A percentile compares a stretch with the other conserved stretches of the same genome.
These are phyloP conservation scores for Rhizopogon vinicolor DNA, from an alignment of 768 basidiomycete genomes.

Conservation along the genomic window DNA sequence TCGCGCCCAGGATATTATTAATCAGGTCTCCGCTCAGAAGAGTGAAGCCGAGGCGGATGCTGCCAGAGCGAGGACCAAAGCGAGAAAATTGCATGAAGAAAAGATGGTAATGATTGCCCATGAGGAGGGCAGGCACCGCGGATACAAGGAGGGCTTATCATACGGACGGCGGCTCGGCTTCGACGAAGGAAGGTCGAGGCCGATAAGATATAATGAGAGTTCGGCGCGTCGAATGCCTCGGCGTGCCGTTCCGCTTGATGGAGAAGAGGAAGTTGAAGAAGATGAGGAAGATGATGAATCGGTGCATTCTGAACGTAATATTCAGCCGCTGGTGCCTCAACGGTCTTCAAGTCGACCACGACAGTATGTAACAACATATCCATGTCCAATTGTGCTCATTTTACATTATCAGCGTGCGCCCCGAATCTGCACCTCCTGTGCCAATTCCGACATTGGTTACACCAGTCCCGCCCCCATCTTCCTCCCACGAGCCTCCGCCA, in stretches of 20 bases:
- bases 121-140: constrained; percentile 38
- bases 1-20: constrained; percentile 31
- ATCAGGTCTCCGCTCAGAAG: constrained; percentile 36
- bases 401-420: constrained; percentile 13
- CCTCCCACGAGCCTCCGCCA: constrained; percentile 13
- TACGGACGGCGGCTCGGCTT: constrained; percentile 25
- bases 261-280: constrained; percentile 10
- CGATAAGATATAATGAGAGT: constrained; percentile 4
- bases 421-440: constrained; percentile 25
- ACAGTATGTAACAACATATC: constrained; percentile 15
- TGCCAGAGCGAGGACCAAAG: constrained; percentile 38
- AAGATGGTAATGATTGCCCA: constrained; percentile 35
- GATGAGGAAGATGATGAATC: constrained; percentile 12
- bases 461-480: constrained; percentile 12
- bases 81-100: constrained; percentile 38
- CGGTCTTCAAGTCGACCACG: constrained; percentile 4
- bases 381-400: background rate
- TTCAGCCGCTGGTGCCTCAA: constrained; percentile 7
- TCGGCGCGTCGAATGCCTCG: constrained; percentile 11
- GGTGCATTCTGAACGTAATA: constrained; percentile 14
- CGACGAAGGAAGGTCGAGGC: constrained; percentile 21
- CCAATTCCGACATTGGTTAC: constrained; percentile 16
- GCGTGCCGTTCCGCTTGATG: constrained; percentile 8
- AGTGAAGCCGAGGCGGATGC: constrained; percentile 43
- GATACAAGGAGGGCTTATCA: constrained; percentile 38